Percentiles rank a stretch among this genome's conserved stretches.
Evolutionary conservation across 768 basidiomycete genomes (phyloP).

Genomic region (Jaapia argillacea): DNA sequence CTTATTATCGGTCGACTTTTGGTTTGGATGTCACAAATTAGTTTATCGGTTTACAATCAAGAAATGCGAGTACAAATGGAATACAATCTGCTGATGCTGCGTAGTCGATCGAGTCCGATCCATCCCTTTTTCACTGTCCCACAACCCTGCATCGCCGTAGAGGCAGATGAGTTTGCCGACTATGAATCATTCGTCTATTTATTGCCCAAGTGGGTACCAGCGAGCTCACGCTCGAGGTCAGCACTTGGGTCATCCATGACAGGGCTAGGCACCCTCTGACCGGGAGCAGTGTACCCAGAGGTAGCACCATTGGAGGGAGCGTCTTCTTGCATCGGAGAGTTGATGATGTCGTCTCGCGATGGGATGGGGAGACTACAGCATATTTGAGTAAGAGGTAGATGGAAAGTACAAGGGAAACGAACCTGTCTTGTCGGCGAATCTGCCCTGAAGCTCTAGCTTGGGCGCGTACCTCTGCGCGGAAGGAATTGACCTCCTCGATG

Average conservation of each 20-base stretch:
- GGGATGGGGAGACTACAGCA: constrained; percentile 64
- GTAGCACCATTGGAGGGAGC: constrained; percentile 55
- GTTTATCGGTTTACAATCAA: too few relatives aligned
- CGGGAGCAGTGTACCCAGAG: constrained; percentile 45
- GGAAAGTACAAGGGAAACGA: constrained; percentile 8
- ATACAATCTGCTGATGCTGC: too few relatives aligned
- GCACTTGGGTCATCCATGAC: constrained; percentile 81
- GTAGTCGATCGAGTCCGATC: too few relatives aligned
- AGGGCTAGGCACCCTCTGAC: constrained; percentile 47
- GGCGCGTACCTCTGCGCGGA: constrained; percentile 85
- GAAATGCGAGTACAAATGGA: too few relatives aligned
- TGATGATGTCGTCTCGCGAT: constrained; percentile 70
- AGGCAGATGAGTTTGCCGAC: too few relatives aligned
- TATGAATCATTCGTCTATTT: too few relatives aligned
- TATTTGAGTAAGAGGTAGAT: not conserved
- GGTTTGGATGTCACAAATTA: too few relatives aligned
- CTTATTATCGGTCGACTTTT: too few relatives aligned
- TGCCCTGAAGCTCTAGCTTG: constrained; percentile 68
- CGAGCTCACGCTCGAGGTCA: constrained; percentile 81
- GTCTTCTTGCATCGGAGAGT: constrained; percentile 60
- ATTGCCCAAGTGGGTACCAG: constrained; percentile 47
- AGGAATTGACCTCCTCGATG: constrained; percentile 81
- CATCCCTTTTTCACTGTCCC: too few relatives aligned
- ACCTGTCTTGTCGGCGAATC: constrained; percentile 74
- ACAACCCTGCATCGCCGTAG: too few relatives aligned